Evolutionary conservation across 75 land plant species (phyloP), one percentile per base, ranked within the genome.

Genomic region (Picea sitchensis): DNA sequence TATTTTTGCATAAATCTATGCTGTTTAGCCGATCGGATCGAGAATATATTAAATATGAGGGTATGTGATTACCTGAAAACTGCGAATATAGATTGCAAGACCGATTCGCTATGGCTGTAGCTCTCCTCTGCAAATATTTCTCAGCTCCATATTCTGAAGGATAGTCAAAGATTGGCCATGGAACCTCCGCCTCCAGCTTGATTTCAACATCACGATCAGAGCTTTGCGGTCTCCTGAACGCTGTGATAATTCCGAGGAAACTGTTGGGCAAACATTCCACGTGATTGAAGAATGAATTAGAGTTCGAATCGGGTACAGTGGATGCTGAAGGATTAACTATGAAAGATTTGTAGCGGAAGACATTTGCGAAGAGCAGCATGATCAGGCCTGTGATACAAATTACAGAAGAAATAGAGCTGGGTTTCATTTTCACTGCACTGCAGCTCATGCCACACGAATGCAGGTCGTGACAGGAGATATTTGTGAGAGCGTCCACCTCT

Each of bases 61-160:
- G 8, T 17, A 18, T 14, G 17, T 15, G 51, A 69, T 41, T 41
- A 69, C 73, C 73, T 41, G 51, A 41, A 41, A 21, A 31, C 18
- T 36, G 20, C 21, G 73, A 36, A 69, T 69, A 69, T 3, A 69
- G 20, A 21, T 69, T n/a, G 31, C 34, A 75, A 57, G 59, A 58
- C 5, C 14, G 17, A 14, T 54, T 75, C 14, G 20, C 34, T 14
- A 30, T 4, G 59, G 59, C 76, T 54, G 32, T 54, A 15, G 18
- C 58, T 75, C 5, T 13, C 34, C 76, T 47, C 34, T 8, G 60
- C 56, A 47, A 51, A 51, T 75, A 75, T 51, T 75, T 75, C 20
- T 75, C 59, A 3, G 76, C 59, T 26, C 76, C 76, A 58, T 75
- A 75, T 23, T 13, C 9, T 58, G 17, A 12, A 26, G 76, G 76